Evolutionary conservation across 768 basidiomycete species (phyloP).

Genomic region (Holtermanniella nyarrowii): DNA sequence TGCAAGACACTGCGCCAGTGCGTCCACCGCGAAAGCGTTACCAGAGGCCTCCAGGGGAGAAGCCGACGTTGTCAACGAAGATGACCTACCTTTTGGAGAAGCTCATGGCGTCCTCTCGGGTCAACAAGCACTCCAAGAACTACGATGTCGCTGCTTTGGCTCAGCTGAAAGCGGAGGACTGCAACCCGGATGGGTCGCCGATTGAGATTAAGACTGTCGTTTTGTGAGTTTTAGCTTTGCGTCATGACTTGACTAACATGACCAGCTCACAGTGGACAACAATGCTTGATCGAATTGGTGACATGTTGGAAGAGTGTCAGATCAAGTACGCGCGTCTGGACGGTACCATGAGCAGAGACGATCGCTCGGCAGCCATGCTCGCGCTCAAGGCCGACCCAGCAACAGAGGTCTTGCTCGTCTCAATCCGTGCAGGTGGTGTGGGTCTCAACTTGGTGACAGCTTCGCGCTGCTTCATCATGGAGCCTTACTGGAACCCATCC

Average conservation of each 20-base stretch:
- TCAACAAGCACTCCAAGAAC: conserved; percentile 77
- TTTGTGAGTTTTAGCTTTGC: conserved; percentile 56
- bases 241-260: neutral
- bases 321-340: conserved; percentile 89
- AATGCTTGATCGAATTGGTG: conserved; percentile 65
- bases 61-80: conserved; percentile 60
- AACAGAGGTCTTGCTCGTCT: conserved; percentile 90
- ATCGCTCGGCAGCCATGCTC: conserved; percentile 83
- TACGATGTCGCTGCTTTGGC: conserved; percentile 53
- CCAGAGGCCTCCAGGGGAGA: conserved; percentile 25
- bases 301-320: conserved; percentile 66
- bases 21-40: conserved; percentile 23
- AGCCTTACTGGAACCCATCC: conserved; percentile 97
- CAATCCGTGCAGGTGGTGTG: conserved; percentile 92
- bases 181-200: conserved; percentile 62
- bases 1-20: conserved; percentile 13
- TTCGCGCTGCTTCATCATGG: conserved; percentile 87
- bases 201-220: conserved; percentile 83
- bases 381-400: conserved; percentile 76
- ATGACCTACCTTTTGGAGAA: conserved; percentile 71
- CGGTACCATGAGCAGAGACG: conserved; percentile 96
- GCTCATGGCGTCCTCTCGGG: conserved; percentile 65
- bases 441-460: conserved; percentile 93
- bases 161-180: conserved; percentile 60
- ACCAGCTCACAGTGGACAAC: conserved; percentile 83